Evolutionary conservation across 495 filamentous ascomycete species (phyloP), one percentile per base, ranked within the genome.

Genomic region (Penicillium silybi): DNA sequence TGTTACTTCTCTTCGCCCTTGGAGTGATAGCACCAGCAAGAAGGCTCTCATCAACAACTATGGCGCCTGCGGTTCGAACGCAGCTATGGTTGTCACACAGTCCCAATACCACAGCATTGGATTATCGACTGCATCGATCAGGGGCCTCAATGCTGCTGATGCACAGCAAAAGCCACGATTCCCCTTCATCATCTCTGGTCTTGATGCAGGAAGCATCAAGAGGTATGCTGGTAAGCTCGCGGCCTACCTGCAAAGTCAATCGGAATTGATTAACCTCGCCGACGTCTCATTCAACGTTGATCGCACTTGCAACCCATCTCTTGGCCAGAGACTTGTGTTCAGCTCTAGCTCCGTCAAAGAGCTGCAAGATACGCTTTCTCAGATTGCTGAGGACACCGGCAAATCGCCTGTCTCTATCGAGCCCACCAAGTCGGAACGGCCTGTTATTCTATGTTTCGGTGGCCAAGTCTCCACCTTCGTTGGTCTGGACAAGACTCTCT

Each of bases 1-100:
- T 6, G 27, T 63, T 4, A 62, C 46, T 0, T 52, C 27, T 17
- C 7, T 69, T 10, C 39, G 47, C 22, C 42, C 52, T 11, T 74
- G 71, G 70, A 40, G 57, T 6, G 54, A 47, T 17, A 38, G 10
- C 26, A 37, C 35, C n/a, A 61, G 50, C 34, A 46, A 54, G 4
- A 60, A 52, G 0, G 75, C 73, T 0, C 41, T 70, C 0, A 63
- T 80, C 19, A 65, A 62, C 56, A 71, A 56, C 26, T 74, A 73
- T 29, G 71, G 71, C 5, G 72, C 72, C 15, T 57, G 68, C 5
- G 69, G 71, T 0, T 59, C 51, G 20, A 74, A 74, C 57, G 62
- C 62, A 1, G 57, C 67, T 3, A 52, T 71, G 35, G 46, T 68
- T 38, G 46, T 72, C 9, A 32, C 44, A 2, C 15, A 48, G 17